These are phyloP conservation scores for Mycena leptocephala DNA, from an alignment of 768 basidiomycete genomes.

Conservation along the genomic window DNA sequence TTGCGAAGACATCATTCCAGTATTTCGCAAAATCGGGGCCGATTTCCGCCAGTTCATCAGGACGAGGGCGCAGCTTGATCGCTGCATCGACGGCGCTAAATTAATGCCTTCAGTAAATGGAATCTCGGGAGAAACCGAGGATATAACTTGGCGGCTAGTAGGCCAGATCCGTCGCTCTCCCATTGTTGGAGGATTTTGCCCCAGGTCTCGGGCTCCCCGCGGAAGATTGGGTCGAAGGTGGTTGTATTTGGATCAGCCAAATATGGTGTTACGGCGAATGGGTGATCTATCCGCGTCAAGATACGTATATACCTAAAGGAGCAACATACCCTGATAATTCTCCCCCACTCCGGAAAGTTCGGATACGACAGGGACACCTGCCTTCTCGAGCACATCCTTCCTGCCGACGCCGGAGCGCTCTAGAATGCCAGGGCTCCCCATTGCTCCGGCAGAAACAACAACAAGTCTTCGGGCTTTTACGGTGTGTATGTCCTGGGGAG, in stretches of 20 bases:
- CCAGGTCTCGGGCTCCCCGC: slow-evolving; percentile 4
- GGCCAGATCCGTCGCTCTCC: too few species aligned
- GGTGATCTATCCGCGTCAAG: slow-evolving; percentile 8
- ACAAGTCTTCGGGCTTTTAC: slow-evolving; percentile 60
- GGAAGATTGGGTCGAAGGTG: slow-evolving; percentile 18
- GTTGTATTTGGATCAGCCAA: background rate
- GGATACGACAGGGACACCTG: slow-evolving; percentile 44
- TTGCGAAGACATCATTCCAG: slow-evolving; percentile 39
- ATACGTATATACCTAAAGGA: background rate
- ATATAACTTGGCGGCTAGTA: too few species aligned
- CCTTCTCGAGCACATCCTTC: slow-evolving; percentile 40
- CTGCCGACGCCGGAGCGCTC: slow-evolving; percentile 66
- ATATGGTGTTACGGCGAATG: slow-evolving; percentile 5
- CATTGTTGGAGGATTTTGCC: background rate
- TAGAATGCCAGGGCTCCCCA: slow-evolving; percentile 70
- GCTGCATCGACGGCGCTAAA: slow-evolving; percentile 32
- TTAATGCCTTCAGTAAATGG: background rate
- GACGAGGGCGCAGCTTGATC: slow-evolving; percentile 43
- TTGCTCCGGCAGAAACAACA: slow-evolving; percentile 68
- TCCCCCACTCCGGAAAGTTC: slow-evolving; percentile 62
- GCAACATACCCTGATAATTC: slow-evolving; percentile 52
- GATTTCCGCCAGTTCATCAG: slow-evolving; percentile 37
- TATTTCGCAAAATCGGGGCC: slow-evolving; percentile 37
- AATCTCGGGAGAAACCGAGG: too few species aligned
- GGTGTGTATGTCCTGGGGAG: slow-evolving; percentile 30